Evolutionary conservation across 176 grass and related monocot genomes (phyloP).

Genomic region (Musa schizocarpa): DNA sequence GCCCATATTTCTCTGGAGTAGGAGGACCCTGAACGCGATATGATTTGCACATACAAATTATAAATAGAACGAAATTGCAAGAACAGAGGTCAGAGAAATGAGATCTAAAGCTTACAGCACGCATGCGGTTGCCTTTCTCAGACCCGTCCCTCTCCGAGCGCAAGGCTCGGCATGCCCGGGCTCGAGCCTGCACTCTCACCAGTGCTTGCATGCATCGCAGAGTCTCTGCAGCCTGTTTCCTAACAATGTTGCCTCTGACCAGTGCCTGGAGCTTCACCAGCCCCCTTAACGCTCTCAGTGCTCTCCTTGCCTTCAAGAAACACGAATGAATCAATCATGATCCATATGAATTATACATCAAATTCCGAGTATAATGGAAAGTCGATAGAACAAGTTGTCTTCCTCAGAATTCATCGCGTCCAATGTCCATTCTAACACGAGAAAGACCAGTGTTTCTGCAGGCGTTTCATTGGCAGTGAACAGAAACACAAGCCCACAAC

Average conservation of each 20-base stretch:
- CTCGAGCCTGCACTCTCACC: slow-evolving; percentile 62
- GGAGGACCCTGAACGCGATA: slow-evolving; percentile 30
- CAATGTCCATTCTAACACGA: too few relatives aligned
- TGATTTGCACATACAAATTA: background rate
- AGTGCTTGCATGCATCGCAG: slow-evolving; percentile 94
- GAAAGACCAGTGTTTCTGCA: too few relatives aligned
- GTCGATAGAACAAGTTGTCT: too few relatives aligned
- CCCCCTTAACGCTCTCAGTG: slow-evolving; percentile 71
- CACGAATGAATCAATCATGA: background rate
- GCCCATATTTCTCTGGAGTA: slow-evolving; percentile 64
- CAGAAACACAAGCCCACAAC: too few relatives aligned
- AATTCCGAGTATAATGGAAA: too few relatives aligned
- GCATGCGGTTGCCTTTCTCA: background rate
- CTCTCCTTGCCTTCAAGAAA: slow-evolving; percentile 62
- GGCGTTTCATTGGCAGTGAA: too few relatives aligned
- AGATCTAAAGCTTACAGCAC: background rate
- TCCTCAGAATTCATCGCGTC: too few relatives aligned
- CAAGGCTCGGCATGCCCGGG: slow-evolving; percentile 40
- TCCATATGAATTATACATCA: background rate
- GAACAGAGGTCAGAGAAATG: background rate
- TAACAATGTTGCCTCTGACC: slow-evolving; percentile 89
- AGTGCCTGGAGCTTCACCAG: slow-evolving; percentile 95
- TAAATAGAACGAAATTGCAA: background rate
- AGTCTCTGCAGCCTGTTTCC: slow-evolving; percentile 83
- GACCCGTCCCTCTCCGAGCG: slow-evolving; percentile 24